A percentile compares a stretch with the other conserved stretches of the same genome.
Conservation (phyloP, 768 basidiomycete species). For the Russula abietina region DNA sequence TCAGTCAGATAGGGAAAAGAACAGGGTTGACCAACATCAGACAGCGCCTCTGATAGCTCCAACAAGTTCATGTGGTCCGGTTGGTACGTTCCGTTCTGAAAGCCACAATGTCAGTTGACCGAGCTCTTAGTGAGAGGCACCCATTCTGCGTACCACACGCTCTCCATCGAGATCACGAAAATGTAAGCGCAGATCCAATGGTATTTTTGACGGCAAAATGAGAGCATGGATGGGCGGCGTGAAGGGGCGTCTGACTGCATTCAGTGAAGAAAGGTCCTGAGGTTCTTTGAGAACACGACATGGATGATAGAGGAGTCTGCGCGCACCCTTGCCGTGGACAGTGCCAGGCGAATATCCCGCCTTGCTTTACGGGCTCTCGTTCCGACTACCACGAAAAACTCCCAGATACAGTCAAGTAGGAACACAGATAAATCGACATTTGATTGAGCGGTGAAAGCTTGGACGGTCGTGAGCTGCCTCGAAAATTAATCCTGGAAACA, state of each 20-base stretch:
- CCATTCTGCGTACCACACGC: conserved; percentile 42
- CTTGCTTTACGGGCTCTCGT: conserved; percentile 55
- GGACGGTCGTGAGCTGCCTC: conserved; percentile 44
- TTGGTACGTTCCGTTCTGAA: conserved; percentile 39
- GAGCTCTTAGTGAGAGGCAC: background rate
- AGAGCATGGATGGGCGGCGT: conserved; percentile 68
- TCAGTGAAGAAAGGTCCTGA: conserved; percentile 49
- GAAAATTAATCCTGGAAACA: background rate
- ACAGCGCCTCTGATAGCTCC: conserved; percentile 47
- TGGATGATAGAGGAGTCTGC: conserved; percentile 16
- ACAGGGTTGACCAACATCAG: conserved; percentile 45
- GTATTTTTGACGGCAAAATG: conserved; percentile 67
- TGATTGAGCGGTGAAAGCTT: conserved; percentile 39
- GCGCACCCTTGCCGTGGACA: conserved; percentile 51
- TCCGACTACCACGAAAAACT: conserved; percentile 71
- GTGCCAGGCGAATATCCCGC: conserved; percentile 54
- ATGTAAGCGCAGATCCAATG: conserved; percentile 59
- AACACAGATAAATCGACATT: conserved; percentile 46
- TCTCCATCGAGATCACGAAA: conserved; percentile 67
- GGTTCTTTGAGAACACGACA: background rate
- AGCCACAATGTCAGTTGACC: background rate
- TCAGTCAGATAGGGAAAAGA: background rate
- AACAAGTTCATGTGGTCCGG: conserved; percentile 80
- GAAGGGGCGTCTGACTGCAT: conserved; percentile 57
- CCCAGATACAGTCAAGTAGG: conserved; percentile 72